Conservation (phyloP, 176 grass and related monocot genomes). For the Stipa capillata region DNA sequence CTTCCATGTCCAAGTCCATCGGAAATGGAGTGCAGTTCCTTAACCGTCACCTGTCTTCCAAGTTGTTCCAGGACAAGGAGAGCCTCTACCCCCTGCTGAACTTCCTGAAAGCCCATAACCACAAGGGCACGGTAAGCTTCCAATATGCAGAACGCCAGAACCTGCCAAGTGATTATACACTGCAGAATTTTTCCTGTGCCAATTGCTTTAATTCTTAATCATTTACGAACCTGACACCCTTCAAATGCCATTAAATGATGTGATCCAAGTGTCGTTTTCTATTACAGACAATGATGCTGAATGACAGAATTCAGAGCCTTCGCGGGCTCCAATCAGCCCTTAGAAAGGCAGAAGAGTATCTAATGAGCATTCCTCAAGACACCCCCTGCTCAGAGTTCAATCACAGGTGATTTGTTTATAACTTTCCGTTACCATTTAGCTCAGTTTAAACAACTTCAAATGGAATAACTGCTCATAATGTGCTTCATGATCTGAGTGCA, state of each 20-base stretch:
- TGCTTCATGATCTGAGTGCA: conserved; percentile 22
- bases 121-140: conserved; percentile 75
- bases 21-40: conserved; percentile 98
- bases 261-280: not conserved
- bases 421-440: not conserved
- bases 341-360: conserved; percentile 87
- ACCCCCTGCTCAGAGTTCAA: conserved; percentile 81
- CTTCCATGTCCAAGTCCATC: conserved; percentile 93
- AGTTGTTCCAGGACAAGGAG: conserved; percentile 99
- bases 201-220: not conserved
- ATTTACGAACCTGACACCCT: not conserved
- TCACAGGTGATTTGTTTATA: conserved; percentile 34
- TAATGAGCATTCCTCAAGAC: conserved; percentile 56
- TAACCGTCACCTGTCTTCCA: conserved; percentile 94
- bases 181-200: not conserved
- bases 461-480: not conserved
- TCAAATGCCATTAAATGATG: not conserved
- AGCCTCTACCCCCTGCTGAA: conserved; percentile 80
- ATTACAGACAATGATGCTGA: conserved; percentile 94
- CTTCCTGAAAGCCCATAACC: conserved; percentile 80
- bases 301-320: conserved; percentile 85
- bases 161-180: not conserved
- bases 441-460: not conserved
- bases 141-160: not conserved
- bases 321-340: conserved; percentile 68